Evolutionary conservation across 2,329 filamentous ascomycete genomes (phyloP), one percentile per base, ranked within the genome.

Genomic region (Dichotomopilus funicola): DNA sequence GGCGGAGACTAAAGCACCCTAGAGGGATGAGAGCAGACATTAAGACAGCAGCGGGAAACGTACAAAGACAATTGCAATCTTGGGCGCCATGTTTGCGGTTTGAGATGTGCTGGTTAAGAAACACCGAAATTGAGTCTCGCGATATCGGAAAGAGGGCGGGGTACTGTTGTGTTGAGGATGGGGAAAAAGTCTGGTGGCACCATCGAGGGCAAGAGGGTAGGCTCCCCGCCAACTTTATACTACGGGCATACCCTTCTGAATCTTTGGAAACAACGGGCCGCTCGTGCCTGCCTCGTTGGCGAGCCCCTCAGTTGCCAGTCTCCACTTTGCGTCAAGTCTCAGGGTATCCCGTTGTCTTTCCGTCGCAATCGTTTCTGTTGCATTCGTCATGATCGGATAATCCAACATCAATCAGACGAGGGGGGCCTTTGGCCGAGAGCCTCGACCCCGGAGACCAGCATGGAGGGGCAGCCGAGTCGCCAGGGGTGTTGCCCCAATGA

Each of bases 21-120:
- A 40, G 37, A 40, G 37, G 12, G 37, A 12, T 40, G 37, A 40
- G 40, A 42, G 10, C 11, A 12, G 40, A n/a, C 12, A 42, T 12
- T 34, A 27, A n/a, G 40, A 55, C 41, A 48, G 56, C 40, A 36
- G 34, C 31, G 36, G 13, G 33, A 51, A 47, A 82, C 87, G 65
- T 79, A 91, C 88, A 73, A 84, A 95, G 72, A 96, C 83, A 75
- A 96, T 94, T 66, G 91, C 91, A 70, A 96, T 82, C 79, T 89
- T 95, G 73, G 89, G 88, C 76, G 88, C 89, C 90, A 95, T 95
- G 67, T 67, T 80, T 78, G 68, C 60, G 55, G 61, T 55, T 10
- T n/a, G 34, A 5, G 13, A 51, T 50, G 49, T 49, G 37, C 40
- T 38, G 13, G 11, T 11, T 42, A 11, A 10, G 11, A 42, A 42